These are phyloP conservation scores for Beauveria australis DNA, from an alignment of 2,329 filamentous ascomycete species.

Conservation along the genomic window DNA sequence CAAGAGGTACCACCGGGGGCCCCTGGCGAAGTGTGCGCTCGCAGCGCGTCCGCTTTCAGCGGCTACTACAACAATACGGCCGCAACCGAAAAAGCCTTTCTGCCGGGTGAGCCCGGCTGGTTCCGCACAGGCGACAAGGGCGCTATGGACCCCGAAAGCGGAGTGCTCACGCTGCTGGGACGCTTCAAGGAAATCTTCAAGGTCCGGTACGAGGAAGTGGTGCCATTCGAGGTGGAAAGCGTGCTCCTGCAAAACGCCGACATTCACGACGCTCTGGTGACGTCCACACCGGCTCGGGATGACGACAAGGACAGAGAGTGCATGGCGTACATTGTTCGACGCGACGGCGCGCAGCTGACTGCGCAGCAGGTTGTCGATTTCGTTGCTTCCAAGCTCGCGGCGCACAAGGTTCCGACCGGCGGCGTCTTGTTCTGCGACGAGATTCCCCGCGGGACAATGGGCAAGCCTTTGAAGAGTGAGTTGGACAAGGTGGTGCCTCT, in stretches of 20 bases:
- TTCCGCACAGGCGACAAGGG: conserved; percentile 6
- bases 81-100: background rate
- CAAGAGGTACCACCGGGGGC: background rate
- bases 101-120: background rate
- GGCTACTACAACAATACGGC: background rate
- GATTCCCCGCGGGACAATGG: conserved; percentile 3
- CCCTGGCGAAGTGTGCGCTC: background rate
- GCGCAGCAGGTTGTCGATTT: conserved; percentile 1
- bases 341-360: background rate
- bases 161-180: background rate
- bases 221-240: conserved; percentile 1
- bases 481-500: background rate
- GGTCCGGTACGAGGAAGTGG: conserved; percentile 1
- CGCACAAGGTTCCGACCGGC: conserved; percentile 3
- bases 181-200: conserved; percentile 9
- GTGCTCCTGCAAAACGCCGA: background rate
- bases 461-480: background rate
- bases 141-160: background rate
- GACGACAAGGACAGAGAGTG: background rate
- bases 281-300: background rate
- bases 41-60: background rate
- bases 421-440: conserved; percentile 1
- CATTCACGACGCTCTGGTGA: background rate
- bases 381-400: background rate
- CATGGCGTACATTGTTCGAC: background rate